phyloP scores from a whole-genome alignment of 2,329 filamentous ascomycete genomes.

The Polytolypa hystricis region DNA sequence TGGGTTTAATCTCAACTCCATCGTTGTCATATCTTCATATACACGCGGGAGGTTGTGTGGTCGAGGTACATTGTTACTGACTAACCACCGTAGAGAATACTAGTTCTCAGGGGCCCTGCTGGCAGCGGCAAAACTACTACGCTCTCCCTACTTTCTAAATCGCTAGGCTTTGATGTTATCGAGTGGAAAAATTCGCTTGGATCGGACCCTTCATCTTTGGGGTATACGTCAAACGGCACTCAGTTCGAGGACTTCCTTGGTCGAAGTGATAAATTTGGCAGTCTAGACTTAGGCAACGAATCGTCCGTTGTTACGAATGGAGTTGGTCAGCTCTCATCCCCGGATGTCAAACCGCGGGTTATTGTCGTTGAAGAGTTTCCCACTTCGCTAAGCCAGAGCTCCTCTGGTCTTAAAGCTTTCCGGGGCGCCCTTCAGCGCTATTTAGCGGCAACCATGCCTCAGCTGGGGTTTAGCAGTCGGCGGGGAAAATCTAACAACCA shows the following conservation, averaged over 20 bases:
- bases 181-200: slow-evolving; percentile 83
- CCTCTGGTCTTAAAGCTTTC: slow-evolving; percentile 56
- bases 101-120: slow-evolving; percentile 81
- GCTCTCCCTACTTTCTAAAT: slow-evolving; percentile 61
- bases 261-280: slow-evolving; percentile 67
- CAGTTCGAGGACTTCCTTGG: slow-evolving; percentile 91
- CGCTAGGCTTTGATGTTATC: slow-evolving; percentile 64
- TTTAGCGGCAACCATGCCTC: slow-evolving; percentile 55
- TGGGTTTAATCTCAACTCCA: no score
- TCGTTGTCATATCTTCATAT: not conserved
- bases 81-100: slow-evolving; percentile 49
- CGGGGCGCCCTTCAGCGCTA: slow-evolving; percentile 64
- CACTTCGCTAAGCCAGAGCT: slow-evolving; percentile 58
- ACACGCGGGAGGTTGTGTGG: not conserved
- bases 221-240: slow-evolving; percentile 57
- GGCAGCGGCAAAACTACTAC: slow-evolving; percentile 92
- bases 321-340: slow-evolving; percentile 3
- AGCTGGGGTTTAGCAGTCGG: slow-evolving; percentile 36
- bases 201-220: slow-evolving; percentile 47
- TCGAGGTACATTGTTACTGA: not conserved
- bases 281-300: slow-evolving; percentile 43
- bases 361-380: slow-evolving; percentile 76
- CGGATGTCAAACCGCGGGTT: slow-evolving; percentile 37
- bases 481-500: slow-evolving; percentile 13
- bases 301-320: slow-evolving; percentile 1